Evolutionary conservation across 176 grass and related monocot species (phyloP).

Genomic region (Oryza meridionalis): DNA sequence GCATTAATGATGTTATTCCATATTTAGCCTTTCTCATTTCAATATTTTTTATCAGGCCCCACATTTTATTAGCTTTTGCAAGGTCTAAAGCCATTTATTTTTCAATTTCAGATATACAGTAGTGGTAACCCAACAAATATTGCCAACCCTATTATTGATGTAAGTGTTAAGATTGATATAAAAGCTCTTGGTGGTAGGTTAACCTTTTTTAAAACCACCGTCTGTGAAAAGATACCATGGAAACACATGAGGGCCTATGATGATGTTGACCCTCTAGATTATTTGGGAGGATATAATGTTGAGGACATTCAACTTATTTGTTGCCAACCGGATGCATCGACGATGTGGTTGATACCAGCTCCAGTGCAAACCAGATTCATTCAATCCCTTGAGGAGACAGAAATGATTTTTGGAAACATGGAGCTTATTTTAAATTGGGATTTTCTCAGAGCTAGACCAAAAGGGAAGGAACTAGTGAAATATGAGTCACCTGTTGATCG

Average conservation of each 20-base stretch:
- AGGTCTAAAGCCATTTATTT: constrained; percentile 26
- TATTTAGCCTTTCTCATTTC: background rate
- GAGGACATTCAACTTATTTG: constrained; percentile 98
- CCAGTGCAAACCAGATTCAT: constrained; percentile 73
- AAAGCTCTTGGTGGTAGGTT: constrained; percentile 86
- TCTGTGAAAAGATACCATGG: constrained; percentile 89
- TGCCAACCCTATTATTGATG: constrained; percentile 94
- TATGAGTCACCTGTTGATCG: constrained; percentile 69
- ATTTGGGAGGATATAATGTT: constrained; percentile 80
- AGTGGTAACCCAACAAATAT: constrained; percentile 99
- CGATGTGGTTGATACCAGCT: constrained; percentile 86
- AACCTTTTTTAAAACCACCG: constrained; percentile 75
- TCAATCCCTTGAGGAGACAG: constrained; percentile 62
- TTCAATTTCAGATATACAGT: constrained; percentile 89
- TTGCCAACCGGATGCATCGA: constrained; percentile 92
- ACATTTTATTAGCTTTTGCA: background rate
- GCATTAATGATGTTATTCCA: background rate
- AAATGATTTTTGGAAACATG: constrained; percentile 58
- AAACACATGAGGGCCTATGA: constrained; percentile 55
- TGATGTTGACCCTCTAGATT: constrained; percentile 70
- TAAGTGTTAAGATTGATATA: constrained; percentile 94
- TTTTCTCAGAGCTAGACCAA: constrained; percentile 93
- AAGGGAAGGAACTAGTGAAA: constrained; percentile 91
- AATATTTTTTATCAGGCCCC: background rate
- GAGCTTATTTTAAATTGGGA: constrained; percentile 85